Conservation (phyloP, 768 basidiomycete species). For the Leccinum uliginosum region DNA sequence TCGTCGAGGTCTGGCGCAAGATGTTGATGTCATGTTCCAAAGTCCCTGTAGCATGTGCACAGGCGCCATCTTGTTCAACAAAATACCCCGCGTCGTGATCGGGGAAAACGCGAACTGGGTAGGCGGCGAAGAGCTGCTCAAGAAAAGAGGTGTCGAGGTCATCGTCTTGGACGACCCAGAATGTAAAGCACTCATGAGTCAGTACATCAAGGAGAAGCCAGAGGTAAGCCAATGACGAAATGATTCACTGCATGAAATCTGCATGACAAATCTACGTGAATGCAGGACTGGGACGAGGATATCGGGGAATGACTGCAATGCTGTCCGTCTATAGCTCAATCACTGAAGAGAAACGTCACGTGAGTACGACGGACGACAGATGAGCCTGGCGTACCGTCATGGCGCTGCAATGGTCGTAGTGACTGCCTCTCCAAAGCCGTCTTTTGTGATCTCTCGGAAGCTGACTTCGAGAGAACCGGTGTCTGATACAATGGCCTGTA, state of each 20-base stretch:
- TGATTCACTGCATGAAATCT: conserved; percentile 5
- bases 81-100: conserved; percentile 61
- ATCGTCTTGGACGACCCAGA: conserved; percentile 43
- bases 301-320: conserved; percentile 41
- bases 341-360: background rate
- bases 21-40: background rate
- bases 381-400: conserved; percentile 13
- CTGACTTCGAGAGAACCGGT: conserved; percentile 36
- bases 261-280: conserved; percentile 12
- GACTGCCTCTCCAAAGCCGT: conserved; percentile 31
- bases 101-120: conserved; percentile 56
- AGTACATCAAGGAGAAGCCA: conserved; percentile 53
- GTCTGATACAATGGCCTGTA: conserved; percentile 33
- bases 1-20: background rate
- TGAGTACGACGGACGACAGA: background rate
- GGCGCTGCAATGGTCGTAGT: conserved; percentile 23
- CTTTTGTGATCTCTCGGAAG: conserved; percentile 35
- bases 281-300: conserved; percentile 57
- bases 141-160: conserved; percentile 50
- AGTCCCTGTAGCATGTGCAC: conserved; percentile 65
- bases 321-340: conserved; percentile 6
- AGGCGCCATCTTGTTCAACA: conserved; percentile 58
- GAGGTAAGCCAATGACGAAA: conserved; percentile 34
- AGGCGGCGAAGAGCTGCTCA: conserved; percentile 53
- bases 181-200: conserved; percentile 51